These are phyloP conservation scores for Larix kaempferi DNA, from an alignment of 75 land plant species.

Conservation along the genomic window DNA sequence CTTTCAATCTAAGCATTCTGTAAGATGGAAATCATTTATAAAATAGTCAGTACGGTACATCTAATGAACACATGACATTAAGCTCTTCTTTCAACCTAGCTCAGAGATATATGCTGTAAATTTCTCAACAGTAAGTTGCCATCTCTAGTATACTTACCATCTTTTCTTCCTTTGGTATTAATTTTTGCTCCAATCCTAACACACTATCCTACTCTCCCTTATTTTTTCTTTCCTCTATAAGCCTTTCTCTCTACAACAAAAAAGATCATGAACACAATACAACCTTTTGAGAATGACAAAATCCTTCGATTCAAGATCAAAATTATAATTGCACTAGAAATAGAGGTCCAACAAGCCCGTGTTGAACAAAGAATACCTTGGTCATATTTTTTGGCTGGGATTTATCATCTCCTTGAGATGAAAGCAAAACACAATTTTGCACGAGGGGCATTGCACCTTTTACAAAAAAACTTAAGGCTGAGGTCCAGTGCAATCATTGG, in stretches of 20 bases:
- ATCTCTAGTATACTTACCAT: not conserved
- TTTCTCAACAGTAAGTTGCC: no score
- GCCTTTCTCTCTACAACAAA: conserved; percentile 7
- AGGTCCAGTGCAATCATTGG: no score
- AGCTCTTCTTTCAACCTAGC: not conserved
- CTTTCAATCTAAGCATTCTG: not conserved
- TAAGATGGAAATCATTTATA: no score
- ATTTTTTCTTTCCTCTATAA: conserved; percentile 1
- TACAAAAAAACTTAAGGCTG: no score
- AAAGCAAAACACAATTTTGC: not conserved
- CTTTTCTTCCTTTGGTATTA: conserved; percentile 2
- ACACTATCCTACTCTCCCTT: conserved; percentile 1
- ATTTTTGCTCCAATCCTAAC: not conserved
- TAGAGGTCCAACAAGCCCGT: not conserved
- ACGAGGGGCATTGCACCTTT: not conserved
- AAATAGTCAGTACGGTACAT: not conserved
- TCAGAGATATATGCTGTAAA: not conserved
- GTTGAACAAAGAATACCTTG: not conserved
- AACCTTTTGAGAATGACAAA: not conserved
- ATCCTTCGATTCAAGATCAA: no score
- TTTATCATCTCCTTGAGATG: conserved; percentile 8
- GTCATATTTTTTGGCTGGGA: conserved; percentile 7
- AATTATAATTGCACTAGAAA: not conserved
- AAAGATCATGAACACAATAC: no score
- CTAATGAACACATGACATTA: not conserved